Evolutionary conservation across 2,329 filamentous ascomycete genomes (phyloP).

Genomic region (Fusarium metavorans): DNA sequence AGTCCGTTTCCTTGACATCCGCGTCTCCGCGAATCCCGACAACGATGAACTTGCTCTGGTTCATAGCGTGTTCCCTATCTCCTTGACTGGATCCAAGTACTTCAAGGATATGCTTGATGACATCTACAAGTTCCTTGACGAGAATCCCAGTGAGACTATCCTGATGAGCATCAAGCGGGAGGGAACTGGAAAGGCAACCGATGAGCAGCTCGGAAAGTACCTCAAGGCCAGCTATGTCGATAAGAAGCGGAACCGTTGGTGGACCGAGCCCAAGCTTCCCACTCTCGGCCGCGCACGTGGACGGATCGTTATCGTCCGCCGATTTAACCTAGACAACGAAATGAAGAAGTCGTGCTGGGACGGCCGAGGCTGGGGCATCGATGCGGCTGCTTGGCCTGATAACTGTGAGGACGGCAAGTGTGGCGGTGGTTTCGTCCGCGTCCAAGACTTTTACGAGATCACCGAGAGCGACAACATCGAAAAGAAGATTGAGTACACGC

Average conservation of each 20-base stretch:
- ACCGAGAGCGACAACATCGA: constrained; percentile 79
- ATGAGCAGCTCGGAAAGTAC: constrained; percentile 81
- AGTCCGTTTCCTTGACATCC: constrained; percentile 93
- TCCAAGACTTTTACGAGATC: constrained; percentile 97
- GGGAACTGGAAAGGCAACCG: constrained; percentile 82
- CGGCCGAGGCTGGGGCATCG: constrained; percentile 67
- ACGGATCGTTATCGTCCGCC: constrained; percentile 85
- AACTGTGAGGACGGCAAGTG: constrained; percentile 83
- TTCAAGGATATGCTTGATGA: constrained; percentile 79
- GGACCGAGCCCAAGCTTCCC: constrained; percentile 81
- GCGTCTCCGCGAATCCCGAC: constrained; percentile 69
- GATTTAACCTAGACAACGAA: constrained; percentile 75
- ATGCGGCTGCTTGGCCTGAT: constrained; percentile 81
- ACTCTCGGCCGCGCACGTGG: constrained; percentile 83
- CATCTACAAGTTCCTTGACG: constrained; percentile 80
- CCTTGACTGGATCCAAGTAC: constrained; percentile 83
- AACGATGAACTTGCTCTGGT: constrained; percentile 83
- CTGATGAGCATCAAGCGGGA: constrained; percentile 93
- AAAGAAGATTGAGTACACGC: constrained; percentile 81
- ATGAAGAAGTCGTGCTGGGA: constrained; percentile 62
- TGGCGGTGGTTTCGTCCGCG: constrained; percentile 78
- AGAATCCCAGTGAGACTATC: constrained; percentile 83
- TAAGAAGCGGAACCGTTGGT: constrained; percentile 74
- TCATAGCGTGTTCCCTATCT: constrained; percentile 90
- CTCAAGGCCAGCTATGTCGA: constrained; percentile 79